Evolutionary conservation across 2,329 filamentous ascomycete genomes (phyloP), one percentile per base, ranked within the genome.

Genomic region (Didymella exigua): DNA sequence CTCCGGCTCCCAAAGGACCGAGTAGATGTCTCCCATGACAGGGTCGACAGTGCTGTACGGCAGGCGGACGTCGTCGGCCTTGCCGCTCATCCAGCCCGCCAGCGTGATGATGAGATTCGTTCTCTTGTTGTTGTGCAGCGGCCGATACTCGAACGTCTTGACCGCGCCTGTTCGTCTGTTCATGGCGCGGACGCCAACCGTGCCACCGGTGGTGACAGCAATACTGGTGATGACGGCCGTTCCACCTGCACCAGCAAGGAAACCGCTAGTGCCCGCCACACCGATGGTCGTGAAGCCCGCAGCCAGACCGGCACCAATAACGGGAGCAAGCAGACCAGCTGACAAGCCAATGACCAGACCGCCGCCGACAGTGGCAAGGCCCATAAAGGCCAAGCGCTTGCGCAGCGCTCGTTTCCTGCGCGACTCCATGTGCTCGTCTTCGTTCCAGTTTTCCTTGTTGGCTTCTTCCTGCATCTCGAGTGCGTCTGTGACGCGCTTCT

Each of bases 1-100:
- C 72, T 99, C 95, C 3, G 95, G 96, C 75, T 99, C 95, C 93
- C 95, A 99, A 54, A 96, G 81, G 10, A 99, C 88, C 0, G 93
- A 97, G 77, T 99, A 99, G 14, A 99, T 87, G 71, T 99, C 95
- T 11, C 95, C 95, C 95, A 99, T 99, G 60, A 98, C 86, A 0
- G 96, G 91, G 74, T 99, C 93, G 6, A 99, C 89, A 0, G 96
- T 99, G 78, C 92, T 97, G 76, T 90, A 99, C 7, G 95, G 95
- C 68, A 99, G 78, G 56, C 95, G 90, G 44, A 99, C 93, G 74
- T 99, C 95, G 77, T 99, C 95, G 48, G 96, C 88, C 71, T 96
- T 98, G 68, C 96, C 95, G 34, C 91, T 97, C 89, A 99, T 96
- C 95, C 95, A 99, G 3, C 95, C 95, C 0, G 93, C 92, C 26